A percentile compares a stretch with the other conserved stretches of the same genome.
Evolutionary conservation across 2,329 filamentous ascomycete genomes (phyloP).

Genomic region (Ceratocystis variospora): DNA sequence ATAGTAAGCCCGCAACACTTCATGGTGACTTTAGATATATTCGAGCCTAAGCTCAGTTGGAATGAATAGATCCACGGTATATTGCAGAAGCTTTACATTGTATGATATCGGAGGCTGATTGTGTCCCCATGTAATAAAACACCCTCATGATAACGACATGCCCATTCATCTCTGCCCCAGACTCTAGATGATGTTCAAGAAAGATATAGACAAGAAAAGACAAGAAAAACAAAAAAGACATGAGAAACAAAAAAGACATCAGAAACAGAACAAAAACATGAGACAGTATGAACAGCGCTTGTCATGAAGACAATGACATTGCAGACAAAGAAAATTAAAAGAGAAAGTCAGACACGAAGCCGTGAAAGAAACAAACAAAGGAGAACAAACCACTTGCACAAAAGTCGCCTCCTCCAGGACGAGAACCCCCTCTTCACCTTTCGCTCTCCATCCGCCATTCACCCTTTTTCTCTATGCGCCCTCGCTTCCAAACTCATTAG

Average conservation of each 20-base stretch:
- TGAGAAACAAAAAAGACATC: not conserved
- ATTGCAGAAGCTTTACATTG: too few species aligned
- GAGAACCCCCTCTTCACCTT: too few species aligned
- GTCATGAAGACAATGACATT: not conserved
- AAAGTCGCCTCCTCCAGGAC: not conserved
- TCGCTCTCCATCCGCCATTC: too few species aligned
- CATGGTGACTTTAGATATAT: too few species aligned
- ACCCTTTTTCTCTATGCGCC: constrained; percentile 36
- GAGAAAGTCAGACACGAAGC: not conserved
- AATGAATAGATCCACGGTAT: too few species aligned
- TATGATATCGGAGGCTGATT: too few species aligned
- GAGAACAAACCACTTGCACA: not conserved
- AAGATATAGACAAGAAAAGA: constrained; percentile 3
- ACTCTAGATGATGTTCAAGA: not conserved
- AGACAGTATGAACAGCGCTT: not conserved
- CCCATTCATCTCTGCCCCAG: not conserved
- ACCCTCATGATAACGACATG: not conserved
- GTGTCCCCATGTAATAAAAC: not conserved
- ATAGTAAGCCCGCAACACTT: too few species aligned
- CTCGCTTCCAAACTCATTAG: constrained; percentile 87
- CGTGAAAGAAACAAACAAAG: not conserved
- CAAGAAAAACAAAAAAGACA: not conserved
- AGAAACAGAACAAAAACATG: not conserved
- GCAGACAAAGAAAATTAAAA: constrained; percentile 1
- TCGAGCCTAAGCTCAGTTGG: too few species aligned